Base-by-base conservation (phyloP, 1,139 yeast genomes). In the Geotrichum histeridarum region DNA sequence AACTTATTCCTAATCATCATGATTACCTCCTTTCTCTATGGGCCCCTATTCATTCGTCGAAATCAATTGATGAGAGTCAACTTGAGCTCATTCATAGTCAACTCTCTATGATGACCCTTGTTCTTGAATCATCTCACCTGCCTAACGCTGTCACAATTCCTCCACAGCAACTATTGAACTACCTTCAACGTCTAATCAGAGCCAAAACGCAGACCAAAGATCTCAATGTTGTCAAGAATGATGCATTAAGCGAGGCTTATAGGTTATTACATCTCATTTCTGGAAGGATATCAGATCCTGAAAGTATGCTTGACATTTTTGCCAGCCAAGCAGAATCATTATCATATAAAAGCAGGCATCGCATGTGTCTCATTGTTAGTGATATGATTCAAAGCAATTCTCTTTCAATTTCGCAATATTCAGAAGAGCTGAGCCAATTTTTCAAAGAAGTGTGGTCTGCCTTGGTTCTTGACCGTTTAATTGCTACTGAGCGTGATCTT, bases 401-500 rank as follows among this genome's bases (percentile, higher is more conserved):
- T 5, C 32, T 27, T 8, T 30, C 17, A 6, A 18, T 51, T 12
- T 32, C 44, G 5, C n/a, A 38, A 4, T 18, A 38, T 18, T 32
- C 42, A 6, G 36, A 41, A 1, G 30, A 8, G 8, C n/a, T 54
- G n/a, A 35, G 17, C 22, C 30, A 12, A 18, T 33, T 53, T 4
- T 27, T 55, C 9, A 38, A 42, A 39, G 22, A 46, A 2, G 50
- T 84, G 18, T 87, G 95, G 94, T 71, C 71, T 6, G 77, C 76
- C 30, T 64, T 88, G 22, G 75, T 75, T n/a, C 75, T 79, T 0
- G 83, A 82, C 9, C 73, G 95, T 54, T 72, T 89, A 53, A 79
- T 83, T 47, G 73, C 88, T 53, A 79, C 79, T 54, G 94, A 88
- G 61, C 78, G 82, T 55, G 76, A 75, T 9, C 72, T 88, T 42